A percentile compares a stretch with the other conserved stretches of the same genome.
Evolutionary conservation across 352 stramenopile species (phyloP).

Genomic region (Globisporangium perplexum): DNA sequence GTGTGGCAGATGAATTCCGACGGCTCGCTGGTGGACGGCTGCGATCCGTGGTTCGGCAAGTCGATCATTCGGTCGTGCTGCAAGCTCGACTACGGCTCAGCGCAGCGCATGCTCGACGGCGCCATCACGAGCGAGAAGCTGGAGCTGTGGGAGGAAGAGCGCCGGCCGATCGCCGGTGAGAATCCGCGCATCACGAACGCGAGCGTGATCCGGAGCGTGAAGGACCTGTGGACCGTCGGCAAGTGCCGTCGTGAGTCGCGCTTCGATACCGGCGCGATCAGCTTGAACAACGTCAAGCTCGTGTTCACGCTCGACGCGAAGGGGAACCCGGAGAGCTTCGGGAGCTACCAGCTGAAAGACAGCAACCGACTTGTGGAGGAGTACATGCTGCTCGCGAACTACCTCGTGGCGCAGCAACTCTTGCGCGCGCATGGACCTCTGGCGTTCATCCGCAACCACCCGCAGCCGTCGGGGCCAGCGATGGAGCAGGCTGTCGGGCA

Average conservation of each 20-base stretch:
- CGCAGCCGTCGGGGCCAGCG: slow-evolving; percentile 49
- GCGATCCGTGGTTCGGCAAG: slow-evolving; percentile 94
- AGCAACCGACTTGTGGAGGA: slow-evolving; percentile 96
- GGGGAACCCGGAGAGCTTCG: slow-evolving; percentile 85
- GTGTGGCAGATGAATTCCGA: slow-evolving; percentile 97
- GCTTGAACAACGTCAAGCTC: slow-evolving; percentile 92
- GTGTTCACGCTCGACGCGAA: slow-evolving; percentile 91
- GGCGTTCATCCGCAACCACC: slow-evolving; percentile 90
- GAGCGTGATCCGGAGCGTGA: slow-evolving; percentile 58
- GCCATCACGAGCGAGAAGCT: slow-evolving; percentile 65
- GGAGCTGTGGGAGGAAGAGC: slow-evolving; percentile 60
- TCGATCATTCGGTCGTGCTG: slow-evolving; percentile 97
- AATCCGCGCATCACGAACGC: slow-evolving; percentile 46
- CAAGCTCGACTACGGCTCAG: slow-evolving; percentile 95
- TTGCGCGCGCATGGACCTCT: slow-evolving; percentile 82
- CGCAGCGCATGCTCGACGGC: slow-evolving; percentile 95
- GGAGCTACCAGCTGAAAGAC: slow-evolving; percentile 91
- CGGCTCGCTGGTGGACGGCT: slow-evolving; percentile 85
- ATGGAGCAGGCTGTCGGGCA: slow-evolving; percentile 39
- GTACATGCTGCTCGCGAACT: slow-evolving; percentile 99
- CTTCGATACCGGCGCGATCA: slow-evolving; percentile 91
- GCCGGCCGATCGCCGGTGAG: slow-evolving; percentile 33
- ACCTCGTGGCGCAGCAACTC: slow-evolving; percentile 94
- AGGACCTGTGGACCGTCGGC: slow-evolving; percentile 59
- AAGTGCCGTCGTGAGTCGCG: slow-evolving; percentile 69